These are phyloP conservation scores for Perkinsus chesapeaki DNA, from an alignment of 169 alveolate genomes.

Conservation along the genomic window DNA sequence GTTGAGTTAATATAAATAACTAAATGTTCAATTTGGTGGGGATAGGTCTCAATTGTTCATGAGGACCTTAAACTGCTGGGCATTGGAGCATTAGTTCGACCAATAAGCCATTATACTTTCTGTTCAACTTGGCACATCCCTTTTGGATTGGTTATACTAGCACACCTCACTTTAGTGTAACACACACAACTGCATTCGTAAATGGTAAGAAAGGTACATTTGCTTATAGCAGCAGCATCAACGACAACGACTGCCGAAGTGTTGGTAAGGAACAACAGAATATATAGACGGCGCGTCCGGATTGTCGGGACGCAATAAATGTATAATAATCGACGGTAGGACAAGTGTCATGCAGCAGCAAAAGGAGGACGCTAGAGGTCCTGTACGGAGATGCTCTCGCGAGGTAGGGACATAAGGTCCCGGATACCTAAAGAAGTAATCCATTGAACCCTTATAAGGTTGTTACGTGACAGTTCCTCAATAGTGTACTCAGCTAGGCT, in stretches of 20 bases:
- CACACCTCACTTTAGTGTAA: neutral
- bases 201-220: neutral
- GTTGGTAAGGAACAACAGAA: too few relatives aligned
- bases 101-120: too few relatives aligned
- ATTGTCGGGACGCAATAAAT: neutral
- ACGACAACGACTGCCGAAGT: neutral
- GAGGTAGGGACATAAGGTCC: neutral
- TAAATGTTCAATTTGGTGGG: too few relatives aligned
- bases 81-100: too few relatives aligned
- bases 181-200: neutral
- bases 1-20: neutral
- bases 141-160: too few relatives aligned
- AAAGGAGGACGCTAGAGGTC: neutral
- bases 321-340: neutral
- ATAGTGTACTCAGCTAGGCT: neutral
- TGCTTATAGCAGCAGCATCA: neutral
- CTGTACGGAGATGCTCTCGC: neutral
- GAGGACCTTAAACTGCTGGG: too few relatives aligned
- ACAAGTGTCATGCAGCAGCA: neutral
- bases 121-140: too few relatives aligned
- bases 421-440: neutral
- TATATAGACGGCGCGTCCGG: too few relatives aligned
- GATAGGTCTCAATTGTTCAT: too few relatives aligned
- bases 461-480: neutral
- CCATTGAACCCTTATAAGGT: neutral